Base-by-base conservation (phyloP, 495 filamentous ascomycete genomes). In the Penicillium dipodomyicola region DNA sequence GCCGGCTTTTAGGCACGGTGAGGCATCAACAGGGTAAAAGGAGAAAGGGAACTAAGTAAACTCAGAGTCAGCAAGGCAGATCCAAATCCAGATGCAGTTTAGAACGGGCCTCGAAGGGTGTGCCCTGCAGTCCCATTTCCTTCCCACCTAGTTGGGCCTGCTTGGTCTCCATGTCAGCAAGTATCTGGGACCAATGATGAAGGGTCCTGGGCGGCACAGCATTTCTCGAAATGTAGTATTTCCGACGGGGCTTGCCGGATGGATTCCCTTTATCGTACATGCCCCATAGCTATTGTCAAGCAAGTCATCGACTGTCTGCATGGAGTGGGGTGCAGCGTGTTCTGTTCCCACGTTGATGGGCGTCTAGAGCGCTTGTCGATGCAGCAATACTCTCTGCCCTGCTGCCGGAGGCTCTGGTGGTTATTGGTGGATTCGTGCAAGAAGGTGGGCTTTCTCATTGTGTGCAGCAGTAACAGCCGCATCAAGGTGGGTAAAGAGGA, bases 311-410 rank as follows among this genome's bases (percentile, higher is more conserved):
- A 48, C 40, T 54, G 50, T 58, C 52, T 57, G 63, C 60, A 63
- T 62, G 44, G 52, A 56, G 39, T 33, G 60, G 55, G 58, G 63
- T 57, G 65, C 32, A 43, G 47, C 37, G 23, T 33, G n/a, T 20
- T 47, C 15, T 23, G 29, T 30, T 62, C 30, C 52, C 58, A 64
- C 25, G 56, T 57, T 65, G 52, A 55, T 50, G 19, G 60, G 73
- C 71, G 71, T 73, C 65, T 76, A 73, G 59, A 68, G 71, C 73
- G 71, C 70, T 73, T 76, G 70, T 63, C 45, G 19, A 40, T 66
- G 61, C 58, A 64, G 35, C 39, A 49, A 32, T 53, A 22, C 45
- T 59, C 29, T 56, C 8, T 54, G 52, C 40, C 54, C 30, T 44
- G 58, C 14, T 29, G 32, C 5, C 35, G 9, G 22, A 39, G 32